These are phyloP conservation scores for Zymoseptoria tritici DNA, from an alignment of 2,329 filamentous ascomycete genomes.

Conservation along the genomic window DNA sequence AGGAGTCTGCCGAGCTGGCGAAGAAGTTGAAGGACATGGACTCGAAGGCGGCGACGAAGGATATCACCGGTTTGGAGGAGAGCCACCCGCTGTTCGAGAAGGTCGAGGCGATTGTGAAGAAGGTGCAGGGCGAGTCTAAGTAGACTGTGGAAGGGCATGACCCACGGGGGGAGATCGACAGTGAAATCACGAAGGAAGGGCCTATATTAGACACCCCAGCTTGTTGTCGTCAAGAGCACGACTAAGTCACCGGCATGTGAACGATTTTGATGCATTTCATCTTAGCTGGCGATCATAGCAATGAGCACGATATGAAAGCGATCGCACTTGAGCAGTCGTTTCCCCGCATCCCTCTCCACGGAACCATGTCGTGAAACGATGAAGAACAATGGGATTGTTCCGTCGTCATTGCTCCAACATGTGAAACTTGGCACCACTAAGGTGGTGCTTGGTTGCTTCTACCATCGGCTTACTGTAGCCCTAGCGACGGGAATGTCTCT, in stretches of 20 bases:
- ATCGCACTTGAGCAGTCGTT: too few species aligned
- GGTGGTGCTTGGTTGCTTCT: neutral
- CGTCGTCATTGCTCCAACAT: neutral
- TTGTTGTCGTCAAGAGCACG: neutral
- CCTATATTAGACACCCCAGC: neutral
- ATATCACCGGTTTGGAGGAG: conserved; percentile 74
- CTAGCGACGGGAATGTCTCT: neutral
- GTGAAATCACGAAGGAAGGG: neutral
- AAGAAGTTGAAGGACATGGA: conserved; percentile 71
- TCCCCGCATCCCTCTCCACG: too few species aligned
- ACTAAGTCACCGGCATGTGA: neutral
- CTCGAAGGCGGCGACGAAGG: conserved; percentile 65
- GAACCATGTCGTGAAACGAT: neutral
- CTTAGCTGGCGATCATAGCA: neutral
- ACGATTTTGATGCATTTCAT: neutral
- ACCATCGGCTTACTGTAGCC: neutral
- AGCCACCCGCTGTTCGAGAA: conserved; percentile 69
- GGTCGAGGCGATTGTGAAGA: conserved; percentile 70
- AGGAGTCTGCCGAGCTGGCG: conserved; percentile 79
- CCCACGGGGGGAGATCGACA: too few species aligned
- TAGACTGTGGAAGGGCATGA: neutral
- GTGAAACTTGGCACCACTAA: neutral
- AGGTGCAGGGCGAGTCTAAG: conserved; percentile 55
- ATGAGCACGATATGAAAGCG: neutral
- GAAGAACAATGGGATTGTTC: neutral